Evolutionary conservation across 352 stramenopile genomes (phyloP).

Genomic region (Achlya hypogyna): DNA sequence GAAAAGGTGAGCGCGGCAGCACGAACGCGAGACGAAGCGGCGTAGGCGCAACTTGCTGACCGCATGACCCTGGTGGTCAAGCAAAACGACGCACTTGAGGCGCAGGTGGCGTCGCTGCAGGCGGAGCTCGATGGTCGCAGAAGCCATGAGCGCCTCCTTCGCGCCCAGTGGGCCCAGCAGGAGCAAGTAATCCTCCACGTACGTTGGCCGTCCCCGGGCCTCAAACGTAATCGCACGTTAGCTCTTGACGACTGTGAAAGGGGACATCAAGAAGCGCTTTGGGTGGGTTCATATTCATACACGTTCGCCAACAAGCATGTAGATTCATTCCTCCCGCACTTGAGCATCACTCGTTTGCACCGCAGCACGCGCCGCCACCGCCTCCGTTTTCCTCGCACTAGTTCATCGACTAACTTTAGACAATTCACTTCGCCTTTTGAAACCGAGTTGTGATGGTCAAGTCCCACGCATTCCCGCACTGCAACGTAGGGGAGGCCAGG

Average conservation of each 20-base stretch:
- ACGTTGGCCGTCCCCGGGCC: background rate
- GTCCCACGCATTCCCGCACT: background rate
- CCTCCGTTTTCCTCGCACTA: background rate
- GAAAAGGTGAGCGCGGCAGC: background rate
- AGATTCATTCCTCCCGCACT: background rate
- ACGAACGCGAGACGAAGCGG: background rate
- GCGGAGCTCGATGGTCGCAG: background rate
- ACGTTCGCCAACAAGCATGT: background rate
- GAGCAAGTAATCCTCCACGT: background rate
- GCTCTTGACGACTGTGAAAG: background rate
- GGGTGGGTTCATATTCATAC: background rate
- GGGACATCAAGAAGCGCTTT: conserved; percentile 15
- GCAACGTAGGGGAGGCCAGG: background rate
- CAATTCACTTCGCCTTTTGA: background rate
- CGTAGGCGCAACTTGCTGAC: background rate
- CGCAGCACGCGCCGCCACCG: background rate
- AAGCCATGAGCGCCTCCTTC: background rate
- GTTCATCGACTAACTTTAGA: background rate
- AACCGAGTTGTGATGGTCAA: background rate
- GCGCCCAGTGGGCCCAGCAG: background rate
- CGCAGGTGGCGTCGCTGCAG: background rate
- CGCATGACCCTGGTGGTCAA: conserved; percentile 4
- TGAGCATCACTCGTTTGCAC: background rate
- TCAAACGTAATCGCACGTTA: background rate
- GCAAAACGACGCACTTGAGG: conserved; percentile 13